Conservation (phyloP, 2,329 filamentous ascomycete species). For the Cordyceps farinosa region DNA sequence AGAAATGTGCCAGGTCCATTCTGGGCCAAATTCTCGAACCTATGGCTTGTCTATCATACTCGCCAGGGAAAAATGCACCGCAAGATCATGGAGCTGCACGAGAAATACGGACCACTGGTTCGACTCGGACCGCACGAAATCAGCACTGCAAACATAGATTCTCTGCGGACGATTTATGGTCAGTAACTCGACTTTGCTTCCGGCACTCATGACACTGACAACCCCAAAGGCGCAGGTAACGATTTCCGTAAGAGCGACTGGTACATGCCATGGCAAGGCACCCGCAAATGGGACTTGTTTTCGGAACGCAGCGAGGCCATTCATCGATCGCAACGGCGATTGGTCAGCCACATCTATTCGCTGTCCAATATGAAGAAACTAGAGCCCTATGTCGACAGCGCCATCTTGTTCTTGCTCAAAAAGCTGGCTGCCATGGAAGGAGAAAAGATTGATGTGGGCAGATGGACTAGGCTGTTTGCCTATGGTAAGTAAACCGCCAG, state of each 20-base stretch:
- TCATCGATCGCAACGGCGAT: neutral
- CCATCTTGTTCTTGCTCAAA: constrained; percentile 26
- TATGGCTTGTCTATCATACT: constrained; percentile 23
- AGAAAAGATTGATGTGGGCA: neutral
- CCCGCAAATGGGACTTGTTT: neutral
- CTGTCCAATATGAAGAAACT: constrained; percentile 33
- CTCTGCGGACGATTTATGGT: neutral
- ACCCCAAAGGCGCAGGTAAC: constrained; percentile 23
- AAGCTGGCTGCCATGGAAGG: neutral
- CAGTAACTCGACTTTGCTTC: too few relatives aligned
- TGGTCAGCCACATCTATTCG: constrained; percentile 25
- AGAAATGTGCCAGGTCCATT: constrained; percentile 22
- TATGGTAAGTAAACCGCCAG: constrained; percentile 26
- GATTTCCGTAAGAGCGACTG: neutral
- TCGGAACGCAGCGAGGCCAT: neutral
- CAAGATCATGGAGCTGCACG: constrained; percentile 24
- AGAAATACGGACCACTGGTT: constrained; percentile 23
- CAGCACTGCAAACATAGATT: neutral
- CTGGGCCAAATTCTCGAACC: constrained; percentile 23
- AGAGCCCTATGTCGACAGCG: neutral
- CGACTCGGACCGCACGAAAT: neutral
- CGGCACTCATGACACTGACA: neutral
- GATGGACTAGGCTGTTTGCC: neutral
- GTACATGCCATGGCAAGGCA: neutral
- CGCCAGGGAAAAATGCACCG: constrained; percentile 23